Conservation (phyloP, 1,139 yeast species). For the Pichia sp. region DNA sequence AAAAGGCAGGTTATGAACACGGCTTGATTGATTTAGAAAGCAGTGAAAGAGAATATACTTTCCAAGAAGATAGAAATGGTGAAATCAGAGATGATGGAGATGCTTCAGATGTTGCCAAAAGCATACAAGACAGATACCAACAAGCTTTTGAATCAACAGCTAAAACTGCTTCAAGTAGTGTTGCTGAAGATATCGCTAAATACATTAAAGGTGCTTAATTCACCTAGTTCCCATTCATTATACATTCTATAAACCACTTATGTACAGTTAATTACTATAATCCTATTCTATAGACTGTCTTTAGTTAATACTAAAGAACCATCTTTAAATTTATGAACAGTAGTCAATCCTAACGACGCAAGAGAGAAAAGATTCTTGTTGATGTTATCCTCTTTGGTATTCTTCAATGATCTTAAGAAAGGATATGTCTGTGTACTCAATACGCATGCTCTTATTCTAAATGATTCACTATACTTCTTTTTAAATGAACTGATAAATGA, state of each 20-base stretch:
- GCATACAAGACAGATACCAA: slow-evolving; percentile 68
- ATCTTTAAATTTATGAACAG: slow-evolving; percentile 20
- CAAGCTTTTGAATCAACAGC: slow-evolving; percentile 67
- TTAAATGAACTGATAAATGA: slow-evolving; percentile 13
- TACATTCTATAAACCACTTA: no score
- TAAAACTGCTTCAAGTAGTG: slow-evolving; percentile 57
- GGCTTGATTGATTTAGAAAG: slow-evolving; percentile 57
- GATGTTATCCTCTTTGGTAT: slow-evolving; percentile 3
- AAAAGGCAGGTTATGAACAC: slow-evolving; percentile 37
- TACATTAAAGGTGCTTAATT: slow-evolving; percentile 42
- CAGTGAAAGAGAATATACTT: slow-evolving; percentile 68
- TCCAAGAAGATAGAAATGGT: slow-evolving; percentile 65
- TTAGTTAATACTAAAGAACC: slow-evolving; percentile 20
- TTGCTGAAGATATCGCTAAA: slow-evolving; percentile 70
- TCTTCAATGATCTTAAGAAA: slow-evolving; percentile 17
- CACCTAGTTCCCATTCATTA: no score
- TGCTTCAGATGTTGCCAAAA: slow-evolving; percentile 34
- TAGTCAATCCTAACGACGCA: slow-evolving; percentile 26
- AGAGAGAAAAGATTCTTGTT: slow-evolving; percentile 22
- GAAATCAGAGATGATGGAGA: slow-evolving; percentile 45
- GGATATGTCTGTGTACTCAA: slow-evolving; percentile 27
- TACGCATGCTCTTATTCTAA: slow-evolving; percentile 20
- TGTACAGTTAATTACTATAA: no score
- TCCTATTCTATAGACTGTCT: background rate
- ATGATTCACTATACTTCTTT: background rate